A percentile compares a stretch with the other conserved stretches of the same genome.
phyloP scores from a whole-genome alignment of 371 early-diverging fungal genomes.

The Entomophthora muscae region DNA sequence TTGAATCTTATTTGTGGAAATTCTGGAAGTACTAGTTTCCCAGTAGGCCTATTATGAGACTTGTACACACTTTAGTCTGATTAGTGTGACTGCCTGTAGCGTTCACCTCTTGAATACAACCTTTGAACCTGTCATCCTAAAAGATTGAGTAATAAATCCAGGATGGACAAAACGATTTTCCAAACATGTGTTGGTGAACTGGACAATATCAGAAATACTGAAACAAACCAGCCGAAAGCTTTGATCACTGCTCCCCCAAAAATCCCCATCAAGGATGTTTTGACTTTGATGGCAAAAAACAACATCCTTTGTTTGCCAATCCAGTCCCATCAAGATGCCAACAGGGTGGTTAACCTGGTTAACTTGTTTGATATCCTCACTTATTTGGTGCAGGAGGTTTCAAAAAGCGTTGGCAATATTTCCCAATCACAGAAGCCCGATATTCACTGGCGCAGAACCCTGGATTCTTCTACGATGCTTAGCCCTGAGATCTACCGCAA shows the following conservation, averaged over 20 bases:
- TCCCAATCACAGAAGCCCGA: background rate
- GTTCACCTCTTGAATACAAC: too few relatives aligned
- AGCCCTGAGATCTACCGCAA: constrained; percentile 7
- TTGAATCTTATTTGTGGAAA: too few relatives aligned
- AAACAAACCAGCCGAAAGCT: too few relatives aligned
- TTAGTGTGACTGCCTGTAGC: too few relatives aligned
- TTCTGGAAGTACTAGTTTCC: too few relatives aligned
- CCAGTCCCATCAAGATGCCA: constrained; percentile 25
- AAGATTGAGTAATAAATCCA: too few relatives aligned
- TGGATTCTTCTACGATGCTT: background rate
- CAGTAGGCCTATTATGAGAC: too few relatives aligned
- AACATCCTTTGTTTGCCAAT: constrained; percentile 35
- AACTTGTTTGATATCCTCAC: constrained; percentile 31
- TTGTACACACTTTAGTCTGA: too few relatives aligned
- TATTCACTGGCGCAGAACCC: background rate
- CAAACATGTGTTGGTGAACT: background rate
- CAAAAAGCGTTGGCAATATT: background rate
- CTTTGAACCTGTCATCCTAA: too few relatives aligned
- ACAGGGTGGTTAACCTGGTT: constrained; percentile 30
- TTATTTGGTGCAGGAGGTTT: constrained; percentile 17
- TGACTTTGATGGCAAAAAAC: constrained; percentile 11
- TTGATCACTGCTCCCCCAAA: constrained; percentile 2
- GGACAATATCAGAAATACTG: background rate
- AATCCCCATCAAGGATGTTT: background rate
- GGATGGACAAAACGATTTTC: background rate